These are phyloP conservation scores for Colletotrichum cereale DNA, from an alignment of 2,329 filamentous ascomycete species.

Conservation along the genomic window DNA sequence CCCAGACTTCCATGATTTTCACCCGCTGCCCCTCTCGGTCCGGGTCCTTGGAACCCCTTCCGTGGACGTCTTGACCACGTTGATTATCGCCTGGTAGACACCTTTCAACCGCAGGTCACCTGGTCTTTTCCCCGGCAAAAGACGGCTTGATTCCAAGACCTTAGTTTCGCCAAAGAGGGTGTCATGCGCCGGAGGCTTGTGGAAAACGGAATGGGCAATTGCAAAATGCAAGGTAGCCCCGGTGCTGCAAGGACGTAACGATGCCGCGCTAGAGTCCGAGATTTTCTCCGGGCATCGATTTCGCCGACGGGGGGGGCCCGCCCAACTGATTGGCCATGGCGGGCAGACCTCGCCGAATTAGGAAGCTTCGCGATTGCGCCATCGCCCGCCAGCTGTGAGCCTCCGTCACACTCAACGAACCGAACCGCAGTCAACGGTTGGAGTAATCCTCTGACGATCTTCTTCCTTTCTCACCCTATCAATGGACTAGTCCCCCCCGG, in stretches of 20 bases:
- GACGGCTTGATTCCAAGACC: background rate
- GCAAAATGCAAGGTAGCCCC: conserved; percentile 32
- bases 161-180: conserved; percentile 1
- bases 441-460: conserved; percentile 35
- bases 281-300: conserved; percentile 31
- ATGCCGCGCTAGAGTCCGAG: conserved; percentile 23
- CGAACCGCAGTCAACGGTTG: conserved; percentile 3
- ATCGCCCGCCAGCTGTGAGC: conserved; percentile 36
- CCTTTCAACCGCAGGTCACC: conserved; percentile 11
- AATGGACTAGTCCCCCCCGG: conserved; percentile 7
- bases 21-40: conserved; percentile 7
- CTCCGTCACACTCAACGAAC: conserved; percentile 25
- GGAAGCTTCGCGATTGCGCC: conserved; percentile 41
- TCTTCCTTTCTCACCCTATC: conserved; percentile 28
- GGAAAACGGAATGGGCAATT: conserved; percentile 1
- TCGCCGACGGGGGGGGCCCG: conserved; percentile 25
- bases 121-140: conserved; percentile 1
- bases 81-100: background rate
- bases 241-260: conserved; percentile 5
- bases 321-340: conserved; percentile 31
- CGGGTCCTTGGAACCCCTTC: conserved; percentile 9
- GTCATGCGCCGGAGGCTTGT: conserved; percentile 20
- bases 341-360: conserved; percentile 38
- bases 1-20: conserved; percentile 28
- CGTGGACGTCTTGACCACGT: background rate